phyloP scores from a whole-genome alignment of 139 green algal genomes.

The Pedinophyceae sp. region DNA sequence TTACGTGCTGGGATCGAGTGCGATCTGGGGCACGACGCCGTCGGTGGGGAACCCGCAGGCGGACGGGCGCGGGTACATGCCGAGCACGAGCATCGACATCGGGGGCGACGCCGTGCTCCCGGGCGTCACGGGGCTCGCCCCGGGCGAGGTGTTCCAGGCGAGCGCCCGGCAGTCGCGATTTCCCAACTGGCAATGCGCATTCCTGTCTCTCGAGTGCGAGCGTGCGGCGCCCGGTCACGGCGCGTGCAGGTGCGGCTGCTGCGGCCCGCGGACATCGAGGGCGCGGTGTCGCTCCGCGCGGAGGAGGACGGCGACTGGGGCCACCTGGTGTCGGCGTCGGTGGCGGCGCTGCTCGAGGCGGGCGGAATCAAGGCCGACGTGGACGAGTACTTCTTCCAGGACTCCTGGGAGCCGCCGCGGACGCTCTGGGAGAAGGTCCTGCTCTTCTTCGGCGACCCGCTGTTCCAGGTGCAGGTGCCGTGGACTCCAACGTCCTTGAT shows the following conservation, averaged over 20 bases:
- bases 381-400: constrained; percentile 15
- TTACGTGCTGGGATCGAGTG: too few relatives aligned
- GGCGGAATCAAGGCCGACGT: not conserved
- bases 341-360: not conserved
- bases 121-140: not conserved
- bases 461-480: constrained; percentile 34
- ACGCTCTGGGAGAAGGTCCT: constrained; percentile 19
- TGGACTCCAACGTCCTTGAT: constrained; percentile 28
- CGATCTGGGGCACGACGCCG: too few relatives aligned
- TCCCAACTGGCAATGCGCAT: not conserved
- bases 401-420: constrained; percentile 23
- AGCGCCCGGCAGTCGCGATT: not conserved
- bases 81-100: not conserved
- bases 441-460: constrained; percentile 32
- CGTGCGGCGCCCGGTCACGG: too few relatives aligned
- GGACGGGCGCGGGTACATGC: too few relatives aligned
- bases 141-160: not conserved
- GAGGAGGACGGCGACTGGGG: constrained; percentile 40
- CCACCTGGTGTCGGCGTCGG: not conserved
- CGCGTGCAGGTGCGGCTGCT: constrained; percentile 26
- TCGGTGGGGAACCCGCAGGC: too few relatives aligned
- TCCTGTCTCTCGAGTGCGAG: too few relatives aligned
- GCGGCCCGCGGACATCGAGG: constrained; percentile 30
- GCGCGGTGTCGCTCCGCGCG: constrained; percentile 23
- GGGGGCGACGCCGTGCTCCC: not conserved